A percentile compares a stretch with the other conserved stretches of the same genome.
These are phyloP conservation scores for Acacia confusa DNA, from an alignment of 306 rosid genomes.

Conservation along the genomic window DNA sequence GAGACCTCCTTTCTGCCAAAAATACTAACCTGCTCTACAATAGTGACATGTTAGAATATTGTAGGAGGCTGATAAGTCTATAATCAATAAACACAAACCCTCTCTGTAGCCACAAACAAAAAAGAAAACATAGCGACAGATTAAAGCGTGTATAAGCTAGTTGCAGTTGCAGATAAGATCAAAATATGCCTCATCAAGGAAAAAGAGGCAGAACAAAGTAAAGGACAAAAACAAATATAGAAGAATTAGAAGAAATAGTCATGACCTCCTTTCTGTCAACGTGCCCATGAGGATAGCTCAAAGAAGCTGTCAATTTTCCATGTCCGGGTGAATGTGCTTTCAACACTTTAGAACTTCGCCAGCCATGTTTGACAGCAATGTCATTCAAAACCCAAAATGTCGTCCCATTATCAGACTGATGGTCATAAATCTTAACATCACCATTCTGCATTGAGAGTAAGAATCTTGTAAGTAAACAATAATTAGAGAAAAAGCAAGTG, in stretches of 20 bases:
- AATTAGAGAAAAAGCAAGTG: slow-evolving; percentile 29
- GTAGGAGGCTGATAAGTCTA: neutral
- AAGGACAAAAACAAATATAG: neutral
- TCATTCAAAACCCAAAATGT: slow-evolving; percentile 57
- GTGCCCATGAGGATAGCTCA: slow-evolving; percentile 57
- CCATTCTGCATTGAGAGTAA: slow-evolving; percentile 65
- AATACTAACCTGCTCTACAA: neutral
- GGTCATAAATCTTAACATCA: slow-evolving; percentile 62
- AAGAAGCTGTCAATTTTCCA: slow-evolving; percentile 72
- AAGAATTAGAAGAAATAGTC: slow-evolving; percentile 25
- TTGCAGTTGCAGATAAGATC: slow-evolving; percentile 16
- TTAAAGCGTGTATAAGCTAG: neutral
- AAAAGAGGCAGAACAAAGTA: neutral
- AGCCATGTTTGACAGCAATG: slow-evolving; percentile 57
- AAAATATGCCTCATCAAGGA: slow-evolving; percentile 13
- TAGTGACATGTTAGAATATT: neutral
- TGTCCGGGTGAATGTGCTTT: slow-evolving; percentile 72
- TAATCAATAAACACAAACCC: slow-evolving; percentile 2
- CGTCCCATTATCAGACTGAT: slow-evolving; percentile 58
- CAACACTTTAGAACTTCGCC: slow-evolving; percentile 66
- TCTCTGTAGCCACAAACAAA: slow-evolving; percentile 1
- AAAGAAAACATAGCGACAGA: slow-evolving; percentile 7
- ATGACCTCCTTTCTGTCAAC: slow-evolving; percentile 72
- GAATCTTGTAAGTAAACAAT: slow-evolving; percentile 35
- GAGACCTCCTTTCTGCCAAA: slow-evolving; percentile 51